Percentiles rank a stretch among this genome's conserved stretches.
Evolutionary conservation across 805 yeast species (phyloP).

Genomic region (Torulaspora indica): DNA sequence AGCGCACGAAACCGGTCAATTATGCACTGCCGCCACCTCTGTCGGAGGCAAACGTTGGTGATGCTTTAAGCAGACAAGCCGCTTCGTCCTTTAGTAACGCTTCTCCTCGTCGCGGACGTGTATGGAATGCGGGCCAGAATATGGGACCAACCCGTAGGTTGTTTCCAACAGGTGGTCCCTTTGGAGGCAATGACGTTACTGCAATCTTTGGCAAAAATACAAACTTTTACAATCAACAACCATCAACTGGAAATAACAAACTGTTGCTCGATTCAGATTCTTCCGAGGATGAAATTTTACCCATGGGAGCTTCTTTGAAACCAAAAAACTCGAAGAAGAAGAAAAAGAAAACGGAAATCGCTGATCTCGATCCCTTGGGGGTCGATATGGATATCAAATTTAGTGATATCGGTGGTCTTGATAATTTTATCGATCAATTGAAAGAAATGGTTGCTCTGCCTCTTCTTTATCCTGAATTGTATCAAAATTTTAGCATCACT

Average conservation of each 20-base stretch:
- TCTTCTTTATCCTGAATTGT: conserved; percentile 85
- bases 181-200: conserved; percentile 91
- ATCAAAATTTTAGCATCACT: conserved; percentile 81
- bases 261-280: conserved; percentile 50
- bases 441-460: conserved; percentile 98
- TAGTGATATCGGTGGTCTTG: conserved; percentile 85
- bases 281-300: conserved; percentile 56
- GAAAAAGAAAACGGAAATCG: conserved; percentile 56
- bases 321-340: conserved; percentile 36
- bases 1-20: conserved; percentile 68
- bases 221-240: conserved; percentile 29
- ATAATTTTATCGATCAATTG: conserved; percentile 81
- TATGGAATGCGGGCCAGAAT: conserved; percentile 38
- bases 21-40: conserved; percentile 84
- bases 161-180: conserved; percentile 94
- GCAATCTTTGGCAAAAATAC: conserved; percentile 75
- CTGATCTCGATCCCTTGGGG: conserved; percentile 92
- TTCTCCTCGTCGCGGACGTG: conserved; percentile 38
- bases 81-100: conserved; percentile 17
- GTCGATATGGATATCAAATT: conserved; percentile 82
- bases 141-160: conserved; percentile 58
- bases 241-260: conserved; percentile 26
- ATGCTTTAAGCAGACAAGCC: conserved; percentile 26
- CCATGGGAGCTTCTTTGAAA: conserved; percentile 42
- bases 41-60: conserved; percentile 36